Evolutionary conservation across 2,329 filamentous ascomycete genomes (phyloP).

Genomic region (Calcarisporium arbuscula): DNA sequence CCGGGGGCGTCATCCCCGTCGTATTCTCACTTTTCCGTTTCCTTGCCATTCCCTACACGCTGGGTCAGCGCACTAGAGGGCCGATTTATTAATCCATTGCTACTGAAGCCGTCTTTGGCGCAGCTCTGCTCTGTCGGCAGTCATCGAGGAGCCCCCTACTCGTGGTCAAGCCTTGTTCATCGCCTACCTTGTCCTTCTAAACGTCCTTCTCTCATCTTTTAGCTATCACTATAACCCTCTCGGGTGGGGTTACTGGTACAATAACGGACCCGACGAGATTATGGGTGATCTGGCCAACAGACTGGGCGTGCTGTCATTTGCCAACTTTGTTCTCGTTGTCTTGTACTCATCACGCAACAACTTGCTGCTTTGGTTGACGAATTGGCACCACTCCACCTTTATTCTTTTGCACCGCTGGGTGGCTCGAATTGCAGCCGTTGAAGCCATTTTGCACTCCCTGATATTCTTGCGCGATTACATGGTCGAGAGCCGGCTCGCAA

Average conservation of each 20-base stretch:
- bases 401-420: conserved; percentile 31
- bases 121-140: no score
- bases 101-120: no score
- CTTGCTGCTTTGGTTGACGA: conserved; percentile 25
- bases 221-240: no score
- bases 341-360: conserved; percentile 30
- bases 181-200: conserved; percentile 29
- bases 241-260: no score
- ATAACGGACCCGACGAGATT: no score
- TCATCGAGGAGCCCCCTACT: no score
- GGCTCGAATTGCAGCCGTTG: conserved; percentile 68
- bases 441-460: conserved; percentile 53
- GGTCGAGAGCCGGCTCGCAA: conserved; percentile 14
- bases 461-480: conserved; percentile 23
- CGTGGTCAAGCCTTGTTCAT: conserved; percentile 39
- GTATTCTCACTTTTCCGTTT: no score
- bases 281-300: no score
- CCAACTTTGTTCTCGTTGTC: conserved; percentile 23
- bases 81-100: no score
- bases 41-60: no score
- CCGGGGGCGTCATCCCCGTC: no score
- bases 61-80: no score
- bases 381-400: conserved; percentile 30
- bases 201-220: conserved; percentile 25
- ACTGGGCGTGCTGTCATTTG: conserved; percentile 26